Base-by-base conservation (phyloP, 1,284 basidiomycete species). In the Rhodotorula sp. region DNA sequence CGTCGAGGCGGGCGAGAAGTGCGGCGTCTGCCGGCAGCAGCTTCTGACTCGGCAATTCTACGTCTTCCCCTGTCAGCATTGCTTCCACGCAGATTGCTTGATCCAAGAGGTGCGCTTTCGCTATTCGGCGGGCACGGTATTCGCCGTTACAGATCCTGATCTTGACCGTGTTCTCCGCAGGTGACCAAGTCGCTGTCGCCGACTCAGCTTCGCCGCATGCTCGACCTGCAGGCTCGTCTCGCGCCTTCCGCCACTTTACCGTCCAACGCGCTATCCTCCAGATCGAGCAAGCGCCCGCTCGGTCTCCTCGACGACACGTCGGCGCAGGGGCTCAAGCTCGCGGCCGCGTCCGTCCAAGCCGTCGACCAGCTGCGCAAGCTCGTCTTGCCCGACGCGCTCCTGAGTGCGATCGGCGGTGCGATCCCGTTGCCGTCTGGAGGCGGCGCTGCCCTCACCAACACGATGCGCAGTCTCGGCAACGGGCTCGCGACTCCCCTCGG, bases 1-100 rank as follows among this genome's bases (percentile, higher is more conserved):
- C 0, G 88, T 99, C 69, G 92, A 97, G 77, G 86, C 89, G 26
- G 88, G 87, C 70, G 95, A 98, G 77, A 87, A 87, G 76, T 99
- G 97, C 79, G 89, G 89, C 34, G 85, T 86, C 55, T 99, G 97
- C 81, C 85, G 86, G 19, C 85, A 87, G 71, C 84, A 87, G 52
- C 84, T 99, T 65, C 82, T 97, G 62, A 89, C 88, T 43, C 85
- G 97, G 69, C 94, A 97, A 80, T 98, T 98, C 81, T 99, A 99
- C 82, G 92, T 97, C 60, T 99, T 99, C 84, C 95, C 95, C 16
- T 99, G 97, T 82, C 91, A 95, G 64, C 78, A 79, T 47, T 66
- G 72, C 15, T 78, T 97, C 87, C 94, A 97, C 82, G 92, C 92
- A 14, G 93, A 97, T 80, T 97, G 94, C 81, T 84, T 97, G 65